A percentile compares a stretch with the other conserved stretches of the same genome.
Conservation (phyloP, 2,329 filamentous ascomycete species). For the Cadophora malorum region DNA sequence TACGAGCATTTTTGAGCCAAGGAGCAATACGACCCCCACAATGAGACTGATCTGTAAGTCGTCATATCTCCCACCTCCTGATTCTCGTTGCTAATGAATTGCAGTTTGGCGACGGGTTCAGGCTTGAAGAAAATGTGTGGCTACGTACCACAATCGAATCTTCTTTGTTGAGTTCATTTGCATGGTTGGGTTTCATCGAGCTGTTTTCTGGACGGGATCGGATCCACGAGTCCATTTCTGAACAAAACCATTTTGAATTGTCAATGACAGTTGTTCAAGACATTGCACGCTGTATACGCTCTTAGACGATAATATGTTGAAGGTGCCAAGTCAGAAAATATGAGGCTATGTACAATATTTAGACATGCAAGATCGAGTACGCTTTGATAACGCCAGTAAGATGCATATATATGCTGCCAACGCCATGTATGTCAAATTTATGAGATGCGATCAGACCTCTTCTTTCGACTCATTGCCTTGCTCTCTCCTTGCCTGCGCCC, state of each 20-base stretch:
- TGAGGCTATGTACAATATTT: not conserved
- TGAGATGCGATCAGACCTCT: slow-evolving; percentile 16
- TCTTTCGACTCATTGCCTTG: not conserved
- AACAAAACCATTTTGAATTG: too few species aligned
- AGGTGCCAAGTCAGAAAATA: not conserved
- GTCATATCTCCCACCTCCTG: too few species aligned
- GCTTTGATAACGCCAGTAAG: not conserved
- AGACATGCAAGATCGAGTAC: not conserved
- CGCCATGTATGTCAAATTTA: too few species aligned
- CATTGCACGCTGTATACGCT: not conserved
- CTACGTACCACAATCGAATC: too few species aligned
- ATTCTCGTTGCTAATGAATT: too few species aligned
- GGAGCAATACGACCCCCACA: not conserved
- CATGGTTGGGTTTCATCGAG: too few species aligned
- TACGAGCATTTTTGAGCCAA: too few species aligned
- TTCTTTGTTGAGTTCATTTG: too few species aligned
- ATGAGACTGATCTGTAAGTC: not conserved
- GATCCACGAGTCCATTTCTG: too few species aligned
- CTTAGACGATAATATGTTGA: not conserved
- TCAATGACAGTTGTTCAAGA: too few species aligned
- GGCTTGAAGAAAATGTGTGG: too few species aligned
- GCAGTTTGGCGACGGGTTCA: too few species aligned
- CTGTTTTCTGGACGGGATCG: not conserved
- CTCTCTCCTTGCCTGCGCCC: not conserved
- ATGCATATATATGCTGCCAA: not conserved